Percentiles rank a stretch among this genome's conserved stretches.
These are phyloP conservation scores for Mycena chlorophos DNA, from an alignment of 768 basidiomycete genomes.

Conservation along the genomic window DNA sequence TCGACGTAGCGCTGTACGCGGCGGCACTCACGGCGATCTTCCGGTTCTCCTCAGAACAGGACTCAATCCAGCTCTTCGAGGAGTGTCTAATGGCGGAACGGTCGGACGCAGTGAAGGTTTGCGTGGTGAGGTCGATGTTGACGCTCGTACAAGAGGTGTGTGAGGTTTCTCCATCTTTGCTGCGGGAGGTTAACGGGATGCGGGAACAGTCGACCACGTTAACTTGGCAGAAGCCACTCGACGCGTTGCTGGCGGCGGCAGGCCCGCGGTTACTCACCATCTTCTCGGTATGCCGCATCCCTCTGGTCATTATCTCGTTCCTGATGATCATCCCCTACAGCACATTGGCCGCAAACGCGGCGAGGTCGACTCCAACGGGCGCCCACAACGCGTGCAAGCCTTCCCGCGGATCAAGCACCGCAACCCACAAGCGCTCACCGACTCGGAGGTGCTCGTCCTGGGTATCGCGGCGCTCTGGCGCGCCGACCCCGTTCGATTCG, in stretches of 20 bases:
- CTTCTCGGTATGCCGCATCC: slow-evolving; percentile 46
- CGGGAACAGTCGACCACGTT: slow-evolving; percentile 50
- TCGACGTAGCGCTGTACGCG: slow-evolving; percentile 74
- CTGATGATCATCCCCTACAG: slow-evolving; percentile 31
- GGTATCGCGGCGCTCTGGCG: slow-evolving; percentile 74
- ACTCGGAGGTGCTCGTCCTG: slow-evolving; percentile 69
- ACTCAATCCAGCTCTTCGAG: slow-evolving; percentile 59
- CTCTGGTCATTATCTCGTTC: not conserved
- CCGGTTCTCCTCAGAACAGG: slow-evolving; percentile 65
- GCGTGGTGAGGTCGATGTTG: slow-evolving; percentile 71
- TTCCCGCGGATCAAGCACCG: slow-evolving; percentile 67
- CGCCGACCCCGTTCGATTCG: slow-evolving; percentile 52
- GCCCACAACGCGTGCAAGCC: slow-evolving; percentile 49
- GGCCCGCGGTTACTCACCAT: slow-evolving; percentile 54
- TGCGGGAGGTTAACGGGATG: not conserved
- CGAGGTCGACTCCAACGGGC: slow-evolving; percentile 62
- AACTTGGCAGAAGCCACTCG: slow-evolving; percentile 56
- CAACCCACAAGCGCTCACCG: slow-evolving; percentile 56
- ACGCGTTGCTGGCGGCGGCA: slow-evolving; percentile 46
- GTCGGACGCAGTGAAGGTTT: slow-evolving; percentile 78
- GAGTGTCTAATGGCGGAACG: slow-evolving; percentile 73
- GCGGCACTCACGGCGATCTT: slow-evolving; percentile 74
- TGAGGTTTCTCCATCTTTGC: not conserved
- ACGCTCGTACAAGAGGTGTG: slow-evolving; percentile 67
- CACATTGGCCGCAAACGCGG: slow-evolving; percentile 51